Evolutionary conservation across 2,329 filamentous ascomycete species (phyloP).

Genomic region (Eutypa lata): DNA sequence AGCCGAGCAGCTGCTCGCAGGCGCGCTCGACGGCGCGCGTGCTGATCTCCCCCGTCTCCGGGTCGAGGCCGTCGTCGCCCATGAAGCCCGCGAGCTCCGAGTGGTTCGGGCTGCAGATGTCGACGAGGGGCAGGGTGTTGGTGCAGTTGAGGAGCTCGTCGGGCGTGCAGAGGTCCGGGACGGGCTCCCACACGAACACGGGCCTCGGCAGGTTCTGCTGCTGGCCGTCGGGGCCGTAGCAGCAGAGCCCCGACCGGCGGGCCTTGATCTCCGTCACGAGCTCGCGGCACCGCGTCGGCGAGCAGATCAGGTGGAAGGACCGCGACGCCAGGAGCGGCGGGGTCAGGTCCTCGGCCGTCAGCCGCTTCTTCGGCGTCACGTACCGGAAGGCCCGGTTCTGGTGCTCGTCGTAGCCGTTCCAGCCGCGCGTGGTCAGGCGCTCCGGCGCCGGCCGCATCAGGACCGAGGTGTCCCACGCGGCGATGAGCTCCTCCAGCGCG

Average conservation of each 20-base stretch:
- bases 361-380: slow-evolving; percentile 77
- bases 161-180: slow-evolving; percentile 81
- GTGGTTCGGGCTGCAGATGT: slow-evolving; percentile 77
- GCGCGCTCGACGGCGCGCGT: slow-evolving; percentile 51
- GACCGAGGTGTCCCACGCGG: slow-evolving; percentile 73
- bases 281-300: slow-evolving; percentile 70
- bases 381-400: slow-evolving; percentile 80
- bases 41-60: slow-evolving; percentile 52
- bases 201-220: slow-evolving; percentile 46
- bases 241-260: slow-evolving; percentile 46
- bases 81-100: slow-evolving; percentile 86
- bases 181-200: slow-evolving; percentile 90
- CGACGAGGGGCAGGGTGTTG: slow-evolving; percentile 58
- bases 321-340: slow-evolving; percentile 65
- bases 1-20: slow-evolving; percentile 60
- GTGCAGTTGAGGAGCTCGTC: slow-evolving; percentile 63
- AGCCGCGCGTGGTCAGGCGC: slow-evolving; percentile 81
- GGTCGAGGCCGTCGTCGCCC: slow-evolving; percentile 55
- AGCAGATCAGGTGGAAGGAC: slow-evolving; percentile 87
- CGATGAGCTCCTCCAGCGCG: slow-evolving; percentile 60
- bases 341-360: slow-evolving; percentile 71
- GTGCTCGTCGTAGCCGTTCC: slow-evolving; percentile 82
- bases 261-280: slow-evolving; percentile 69
- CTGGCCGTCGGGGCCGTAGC: slow-evolving; percentile 16
- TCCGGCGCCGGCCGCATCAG: slow-evolving; percentile 63